phyloP scores from a whole-genome alignment of 371 early-diverging fungal species.

The Phascolomyces articulosus region DNA sequence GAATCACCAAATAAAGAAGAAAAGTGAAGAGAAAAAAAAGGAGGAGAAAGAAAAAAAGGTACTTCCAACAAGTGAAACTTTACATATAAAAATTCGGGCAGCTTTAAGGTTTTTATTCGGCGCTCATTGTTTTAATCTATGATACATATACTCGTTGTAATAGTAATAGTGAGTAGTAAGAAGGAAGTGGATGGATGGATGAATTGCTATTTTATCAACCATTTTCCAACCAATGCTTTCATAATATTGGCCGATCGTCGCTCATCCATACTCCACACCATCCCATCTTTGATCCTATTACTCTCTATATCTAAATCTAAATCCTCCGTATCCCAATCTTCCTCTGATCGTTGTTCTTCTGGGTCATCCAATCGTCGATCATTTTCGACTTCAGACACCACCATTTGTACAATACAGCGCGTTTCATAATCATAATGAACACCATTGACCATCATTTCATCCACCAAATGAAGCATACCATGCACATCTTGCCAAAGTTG shows the following conservation, averaged over 20 bases:
- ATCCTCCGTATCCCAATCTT: not conserved
- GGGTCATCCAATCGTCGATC: constrained; percentile 13
- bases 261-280: constrained; percentile 41
- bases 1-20: not conserved
- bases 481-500: constrained; percentile 37
- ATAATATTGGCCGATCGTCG: constrained; percentile 32
- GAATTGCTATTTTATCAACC: constrained; percentile 27
- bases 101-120: not conserved
- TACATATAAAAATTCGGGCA: not conserved
- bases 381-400: constrained; percentile 25
- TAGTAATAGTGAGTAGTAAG: no score
- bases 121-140: no score
- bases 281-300: constrained; percentile 5
- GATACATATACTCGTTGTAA: no score
- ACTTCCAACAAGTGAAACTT: not conserved
- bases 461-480: constrained; percentile 41
- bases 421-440: constrained; percentile 33
- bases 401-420: constrained; percentile 25
- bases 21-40: constrained; percentile 8
- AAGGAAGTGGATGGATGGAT: not conserved
- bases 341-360: not conserved
- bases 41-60: constrained; percentile 9
- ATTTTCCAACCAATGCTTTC: constrained; percentile 42
- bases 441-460: constrained; percentile 48
- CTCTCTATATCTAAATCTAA: not conserved